Evolutionary conservation across 441 rosid genomes (phyloP).

Genomic region (Euphorbia celastroides): DNA sequence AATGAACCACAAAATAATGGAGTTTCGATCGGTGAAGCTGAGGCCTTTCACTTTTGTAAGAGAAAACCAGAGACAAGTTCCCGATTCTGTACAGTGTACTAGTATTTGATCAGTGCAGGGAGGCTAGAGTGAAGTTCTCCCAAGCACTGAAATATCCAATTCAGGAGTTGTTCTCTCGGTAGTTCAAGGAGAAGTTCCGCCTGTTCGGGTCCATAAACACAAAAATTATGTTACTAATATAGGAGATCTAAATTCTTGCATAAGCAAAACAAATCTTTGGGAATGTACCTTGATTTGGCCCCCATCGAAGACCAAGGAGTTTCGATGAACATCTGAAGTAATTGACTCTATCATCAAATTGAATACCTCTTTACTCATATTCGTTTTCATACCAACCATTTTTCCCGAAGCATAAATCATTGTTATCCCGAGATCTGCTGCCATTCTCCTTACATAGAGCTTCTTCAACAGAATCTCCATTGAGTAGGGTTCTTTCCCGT

Average conservation of each 20-base stretch:
- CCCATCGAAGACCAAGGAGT: conserved; percentile 58
- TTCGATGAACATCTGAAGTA: conserved; percentile 59
- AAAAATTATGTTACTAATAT: too few relatives aligned
- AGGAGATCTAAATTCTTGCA: too few relatives aligned
- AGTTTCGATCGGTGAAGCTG: conserved; percentile 5
- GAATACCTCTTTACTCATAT: conserved; percentile 75
- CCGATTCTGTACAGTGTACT: conserved; percentile 19
- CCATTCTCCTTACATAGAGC: conserved; percentile 92
- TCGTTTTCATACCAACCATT: conserved; percentile 85
- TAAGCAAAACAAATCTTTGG: background rate
- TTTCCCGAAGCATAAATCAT: conserved; percentile 76
- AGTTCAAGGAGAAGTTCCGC: conserved; percentile 96
- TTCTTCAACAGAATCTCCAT: conserved; percentile 89
- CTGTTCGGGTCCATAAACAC: conserved; percentile 29
- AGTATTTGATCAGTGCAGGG: conserved; percentile 82
- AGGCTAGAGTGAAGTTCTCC: conserved; percentile 78
- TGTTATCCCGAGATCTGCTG: conserved; percentile 88
- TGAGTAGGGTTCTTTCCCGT: conserved; percentile 88
- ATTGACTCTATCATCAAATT: conserved; percentile 75
- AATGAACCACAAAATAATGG: background rate
- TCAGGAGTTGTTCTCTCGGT: conserved; percentile 81
- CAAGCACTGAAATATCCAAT: conserved; percentile 92
- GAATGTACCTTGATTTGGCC: conserved; percentile 73
- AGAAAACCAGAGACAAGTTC: background rate
- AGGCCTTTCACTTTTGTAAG: conserved; percentile 6